phyloP scores from a whole-genome alignment of 2,329 filamentous ascomycete genomes.

The Colletotrichum limetticola region DNA sequence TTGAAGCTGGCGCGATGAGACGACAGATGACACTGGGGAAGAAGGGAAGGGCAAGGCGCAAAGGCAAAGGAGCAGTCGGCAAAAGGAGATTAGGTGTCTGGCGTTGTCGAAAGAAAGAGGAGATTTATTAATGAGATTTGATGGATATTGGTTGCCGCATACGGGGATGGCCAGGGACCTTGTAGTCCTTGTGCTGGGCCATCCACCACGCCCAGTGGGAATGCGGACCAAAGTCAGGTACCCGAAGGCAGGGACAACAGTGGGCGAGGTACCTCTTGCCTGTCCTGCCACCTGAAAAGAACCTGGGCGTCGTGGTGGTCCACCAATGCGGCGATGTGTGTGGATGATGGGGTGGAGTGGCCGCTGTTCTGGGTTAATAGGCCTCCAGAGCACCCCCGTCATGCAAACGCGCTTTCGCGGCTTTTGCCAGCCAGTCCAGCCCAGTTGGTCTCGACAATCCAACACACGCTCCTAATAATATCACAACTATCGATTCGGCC shows the following conservation, averaged over 20 bases:
- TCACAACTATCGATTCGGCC: constrained; percentile 17
- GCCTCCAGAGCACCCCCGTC: constrained; percentile 14
- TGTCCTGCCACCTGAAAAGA: neutral
- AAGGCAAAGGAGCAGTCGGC: neutral
- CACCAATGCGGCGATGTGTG: neutral
- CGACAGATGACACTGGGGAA: neutral
- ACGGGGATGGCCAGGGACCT: neutral
- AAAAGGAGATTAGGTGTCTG: constrained; percentile 21
- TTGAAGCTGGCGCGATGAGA: constrained; percentile 8
- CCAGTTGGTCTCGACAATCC: constrained; percentile 7
- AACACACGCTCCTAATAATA: constrained; percentile 17
- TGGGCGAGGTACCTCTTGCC: neutral
- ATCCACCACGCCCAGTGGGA: neutral
- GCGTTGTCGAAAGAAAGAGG: constrained; percentile 24
- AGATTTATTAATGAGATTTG: constrained; percentile 34
- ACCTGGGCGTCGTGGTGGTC: neutral
- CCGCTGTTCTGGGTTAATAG: constrained; percentile 8
- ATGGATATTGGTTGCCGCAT: constrained; percentile 24
- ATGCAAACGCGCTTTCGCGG: constrained; percentile 24
- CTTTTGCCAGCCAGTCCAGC: constrained; percentile 17
- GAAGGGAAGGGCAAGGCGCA: constrained; percentile 12
- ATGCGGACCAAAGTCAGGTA: neutral
- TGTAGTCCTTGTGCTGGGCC: neutral
- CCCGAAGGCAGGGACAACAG: constrained; percentile 20
- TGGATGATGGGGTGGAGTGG: neutral